Evolutionary conservation across 2,329 filamentous ascomycete species (phyloP).

Genomic region (Sporothrix curviconia): DNA sequence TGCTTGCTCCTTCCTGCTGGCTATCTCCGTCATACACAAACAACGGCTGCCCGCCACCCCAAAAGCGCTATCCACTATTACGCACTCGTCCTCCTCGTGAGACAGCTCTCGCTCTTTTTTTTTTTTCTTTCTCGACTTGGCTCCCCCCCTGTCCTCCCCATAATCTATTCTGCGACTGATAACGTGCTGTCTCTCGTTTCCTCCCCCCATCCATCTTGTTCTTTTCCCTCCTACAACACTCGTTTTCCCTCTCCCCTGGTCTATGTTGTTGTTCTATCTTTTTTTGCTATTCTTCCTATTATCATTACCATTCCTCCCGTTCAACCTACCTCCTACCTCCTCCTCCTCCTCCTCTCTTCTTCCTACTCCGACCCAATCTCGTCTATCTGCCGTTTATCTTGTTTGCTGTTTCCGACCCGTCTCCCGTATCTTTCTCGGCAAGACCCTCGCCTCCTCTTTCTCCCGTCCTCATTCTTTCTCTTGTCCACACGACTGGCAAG

Average conservation of each 20-base stretch:
- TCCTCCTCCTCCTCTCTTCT: not conserved
- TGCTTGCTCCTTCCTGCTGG: not conserved
- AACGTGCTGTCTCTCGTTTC: constrained; percentile 6
- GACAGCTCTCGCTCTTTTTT: not conserved
- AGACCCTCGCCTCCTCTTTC: no score
- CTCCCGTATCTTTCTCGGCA: not conserved
- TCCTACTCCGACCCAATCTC: not conserved
- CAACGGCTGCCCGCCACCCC: not conserved
- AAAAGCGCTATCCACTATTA: constrained; percentile 1
- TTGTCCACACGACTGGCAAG: no score
- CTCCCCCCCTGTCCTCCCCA: not conserved
- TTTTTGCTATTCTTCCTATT: not conserved
- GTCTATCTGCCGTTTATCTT: not conserved
- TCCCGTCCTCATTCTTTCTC: no score
- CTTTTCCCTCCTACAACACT: not conserved
- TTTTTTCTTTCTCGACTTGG: not conserved
- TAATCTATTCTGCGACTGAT: not conserved
- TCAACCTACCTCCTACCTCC: not conserved
- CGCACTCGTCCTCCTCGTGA: not conserved
- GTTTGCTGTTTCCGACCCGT: not conserved
- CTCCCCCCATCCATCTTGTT: no score
- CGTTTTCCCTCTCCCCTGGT: not conserved
- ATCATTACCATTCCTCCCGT: not conserved
- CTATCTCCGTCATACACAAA: constrained; percentile 4
- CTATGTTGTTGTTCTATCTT: not conserved